Evolutionary conservation across 2,329 filamentous ascomycete genomes (phyloP).

Genomic region (Nectriaceae sp.): DNA sequence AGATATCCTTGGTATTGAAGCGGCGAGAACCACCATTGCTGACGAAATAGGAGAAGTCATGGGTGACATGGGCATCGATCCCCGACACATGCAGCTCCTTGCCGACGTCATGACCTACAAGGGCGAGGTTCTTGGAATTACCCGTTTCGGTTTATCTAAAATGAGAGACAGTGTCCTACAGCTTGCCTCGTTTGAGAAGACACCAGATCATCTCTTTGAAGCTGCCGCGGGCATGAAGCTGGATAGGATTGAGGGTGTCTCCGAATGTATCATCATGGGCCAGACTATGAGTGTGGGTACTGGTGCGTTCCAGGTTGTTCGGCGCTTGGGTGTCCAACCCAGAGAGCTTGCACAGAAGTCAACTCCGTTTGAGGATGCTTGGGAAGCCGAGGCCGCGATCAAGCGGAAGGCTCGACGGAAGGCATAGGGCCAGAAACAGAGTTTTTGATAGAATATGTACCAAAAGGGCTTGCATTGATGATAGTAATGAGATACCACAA

Average conservation of each 20-base stretch:
- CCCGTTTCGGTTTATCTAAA: conserved; percentile 92
- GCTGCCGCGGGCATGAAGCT: conserved; percentile 90
- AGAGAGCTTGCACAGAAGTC: conserved; percentile 58
- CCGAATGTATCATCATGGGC: conserved; percentile 97
- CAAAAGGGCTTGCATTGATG: background rate
- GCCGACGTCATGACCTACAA: conserved; percentile 99
- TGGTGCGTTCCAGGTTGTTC: conserved; percentile 86
- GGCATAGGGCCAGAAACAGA: background rate
- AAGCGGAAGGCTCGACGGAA: background rate
- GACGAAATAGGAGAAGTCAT: conserved; percentile 87
- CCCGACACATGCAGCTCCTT: conserved; percentile 94
- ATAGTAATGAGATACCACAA: background rate
- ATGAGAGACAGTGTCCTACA: conserved; percentile 95
- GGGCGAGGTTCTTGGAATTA: conserved; percentile 94
- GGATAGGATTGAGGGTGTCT: conserved; percentile 90
- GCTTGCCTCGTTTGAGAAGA: conserved; percentile 96
- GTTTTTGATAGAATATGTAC: background rate
- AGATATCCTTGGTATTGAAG: conserved; percentile 91
- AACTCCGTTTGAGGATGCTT: conserved; percentile 72
- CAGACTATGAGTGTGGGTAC: conserved; percentile 92
- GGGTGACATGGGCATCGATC: conserved; percentile 93
- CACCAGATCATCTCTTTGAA: conserved; percentile 94
- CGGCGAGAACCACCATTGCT: conserved; percentile 85
- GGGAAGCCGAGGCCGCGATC: conserved; percentile 46
- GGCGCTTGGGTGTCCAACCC: conserved; percentile 68